Evolutionary conservation across 139 green algal species (phyloP).

Genomic region (Asterochloris sp.): DNA sequence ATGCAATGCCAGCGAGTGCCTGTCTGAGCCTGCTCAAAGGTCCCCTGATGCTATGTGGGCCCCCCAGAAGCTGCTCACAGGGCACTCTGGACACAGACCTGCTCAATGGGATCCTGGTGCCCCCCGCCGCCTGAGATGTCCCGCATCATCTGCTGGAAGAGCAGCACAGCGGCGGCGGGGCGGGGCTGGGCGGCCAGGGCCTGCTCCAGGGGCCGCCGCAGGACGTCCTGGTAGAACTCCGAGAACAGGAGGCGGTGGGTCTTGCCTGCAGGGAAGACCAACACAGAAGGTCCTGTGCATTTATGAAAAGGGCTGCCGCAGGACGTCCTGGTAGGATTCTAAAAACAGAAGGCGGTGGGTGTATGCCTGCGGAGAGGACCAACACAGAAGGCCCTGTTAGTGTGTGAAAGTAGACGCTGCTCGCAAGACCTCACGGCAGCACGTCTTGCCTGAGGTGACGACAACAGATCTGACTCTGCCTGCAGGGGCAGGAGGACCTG

Average conservation of each 20-base stretch:
- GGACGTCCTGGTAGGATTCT: slow-evolving; percentile 72
- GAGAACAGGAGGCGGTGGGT: slow-evolving; percentile 86
- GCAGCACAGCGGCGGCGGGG: slow-evolving; percentile 43
- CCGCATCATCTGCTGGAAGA: slow-evolving; percentile 78
- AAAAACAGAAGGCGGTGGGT: slow-evolving; percentile 88
- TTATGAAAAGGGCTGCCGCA: slow-evolving; percentile 29
- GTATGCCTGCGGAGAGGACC: slow-evolving; percentile 21
- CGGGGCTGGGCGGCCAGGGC: slow-evolving; percentile 47
- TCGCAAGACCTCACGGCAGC: too few species aligned
- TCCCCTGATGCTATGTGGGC: too few species aligned
- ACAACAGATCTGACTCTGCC: too few species aligned
- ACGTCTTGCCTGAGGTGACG: too few species aligned
- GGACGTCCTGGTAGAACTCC: slow-evolving; percentile 75
- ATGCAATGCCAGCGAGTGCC: too few species aligned
- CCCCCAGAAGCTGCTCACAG: too few species aligned
- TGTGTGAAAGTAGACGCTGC: too few species aligned
- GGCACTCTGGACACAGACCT: slow-evolving; percentile 14
- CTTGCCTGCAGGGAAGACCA: slow-evolving; percentile 21
- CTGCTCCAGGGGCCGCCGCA: slow-evolving; percentile 54
- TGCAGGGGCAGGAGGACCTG: too few species aligned
- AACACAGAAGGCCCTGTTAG: too few species aligned
- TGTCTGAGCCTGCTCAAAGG: too few species aligned
- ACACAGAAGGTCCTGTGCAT: not conserved
- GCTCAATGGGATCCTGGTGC: slow-evolving; percentile 21
- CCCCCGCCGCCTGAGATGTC: slow-evolving; percentile 60